Evolutionary conservation across 257 asterid species (phyloP).

Genomic region (Nicotiana tomentosiformis): DNA sequence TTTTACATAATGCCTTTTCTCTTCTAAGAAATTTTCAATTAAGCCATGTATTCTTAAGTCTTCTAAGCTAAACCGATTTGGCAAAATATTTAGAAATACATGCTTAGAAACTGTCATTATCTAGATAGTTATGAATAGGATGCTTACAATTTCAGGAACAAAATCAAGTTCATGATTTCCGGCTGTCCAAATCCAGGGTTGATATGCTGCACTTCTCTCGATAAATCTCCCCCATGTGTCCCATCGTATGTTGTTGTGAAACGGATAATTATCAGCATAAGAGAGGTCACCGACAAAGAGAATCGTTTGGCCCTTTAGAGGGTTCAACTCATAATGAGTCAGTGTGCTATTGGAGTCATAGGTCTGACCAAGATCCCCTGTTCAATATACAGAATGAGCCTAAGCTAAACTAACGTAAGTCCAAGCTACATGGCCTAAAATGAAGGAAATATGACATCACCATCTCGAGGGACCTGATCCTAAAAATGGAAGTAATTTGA

Average conservation of each 20-base stretch:
- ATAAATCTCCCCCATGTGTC: slow-evolving; percentile 61
- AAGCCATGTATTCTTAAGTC: not conserved
- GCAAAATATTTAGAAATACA: not conserved
- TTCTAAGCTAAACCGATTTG: not conserved
- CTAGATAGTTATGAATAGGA: not conserved
- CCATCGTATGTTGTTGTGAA: slow-evolving; percentile 62
- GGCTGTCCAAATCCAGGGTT: slow-evolving; percentile 74
- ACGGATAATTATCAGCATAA: slow-evolving; percentile 54
- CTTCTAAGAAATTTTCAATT: not conserved
- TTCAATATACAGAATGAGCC: not conserved
- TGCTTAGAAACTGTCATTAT: not conserved
- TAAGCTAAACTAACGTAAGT: not conserved
- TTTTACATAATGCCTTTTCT: not conserved
- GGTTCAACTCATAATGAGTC: slow-evolving; percentile 51
- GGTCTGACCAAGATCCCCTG: slow-evolving; percentile 82
- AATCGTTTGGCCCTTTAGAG: slow-evolving; percentile 42
- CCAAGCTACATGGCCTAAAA: not conserved
- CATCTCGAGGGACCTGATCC: not conserved
- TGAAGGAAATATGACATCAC: not conserved
- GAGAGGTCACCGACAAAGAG: slow-evolving; percentile 70
- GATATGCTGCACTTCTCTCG: slow-evolving; percentile 59
- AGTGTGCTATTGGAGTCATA: slow-evolving; percentile 49
- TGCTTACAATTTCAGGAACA: slow-evolving; percentile 46
- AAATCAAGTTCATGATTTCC: slow-evolving; percentile 65
- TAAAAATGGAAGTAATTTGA: not conserved